Conservation (phyloP, 306 rosid genomes). For the Castanospermum australe region DNA sequence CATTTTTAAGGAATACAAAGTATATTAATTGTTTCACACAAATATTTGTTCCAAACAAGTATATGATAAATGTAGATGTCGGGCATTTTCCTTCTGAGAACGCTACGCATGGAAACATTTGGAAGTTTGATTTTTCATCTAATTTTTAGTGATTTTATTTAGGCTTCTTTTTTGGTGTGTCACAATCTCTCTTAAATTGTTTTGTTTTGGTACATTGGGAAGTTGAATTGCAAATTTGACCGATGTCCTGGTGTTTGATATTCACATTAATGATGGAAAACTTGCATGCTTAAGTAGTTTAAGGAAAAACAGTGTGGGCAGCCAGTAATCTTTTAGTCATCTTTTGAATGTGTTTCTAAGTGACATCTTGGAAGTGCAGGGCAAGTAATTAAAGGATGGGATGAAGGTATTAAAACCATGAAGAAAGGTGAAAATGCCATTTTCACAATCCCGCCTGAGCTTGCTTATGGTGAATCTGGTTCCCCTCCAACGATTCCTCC, state of each 20-base stretch:
- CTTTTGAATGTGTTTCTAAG: neutral
- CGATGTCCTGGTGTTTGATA: neutral
- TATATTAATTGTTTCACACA: neutral
- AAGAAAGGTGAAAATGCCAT: conserved; percentile 84
- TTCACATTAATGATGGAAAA: neutral
- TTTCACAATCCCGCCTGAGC: conserved; percentile 78
- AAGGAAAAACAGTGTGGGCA: neutral
- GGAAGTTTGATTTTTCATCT: neutral
- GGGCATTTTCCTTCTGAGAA: neutral
- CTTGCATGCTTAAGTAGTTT: neutral
- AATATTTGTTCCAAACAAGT: neutral
- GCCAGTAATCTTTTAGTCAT: neutral
- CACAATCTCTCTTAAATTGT: neutral
- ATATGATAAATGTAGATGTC: neutral
- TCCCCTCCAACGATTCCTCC: conserved; percentile 93
- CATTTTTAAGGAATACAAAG: neutral
- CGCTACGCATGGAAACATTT: neutral
- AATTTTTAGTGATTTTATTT: neutral
- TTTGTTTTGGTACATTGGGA: neutral
- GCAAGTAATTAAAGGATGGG: conserved; percentile 96
- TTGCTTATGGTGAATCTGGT: conserved; percentile 86
- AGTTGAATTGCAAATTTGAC: neutral
- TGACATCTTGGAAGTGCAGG: conserved; percentile 51
- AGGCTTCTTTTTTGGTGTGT: neutral
- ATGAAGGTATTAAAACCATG: conserved; percentile 84